These are phyloP conservation scores for Metschnikowia proteae DNA, from an alignment of 805 yeast genomes.

Conservation along the genomic window DNA sequence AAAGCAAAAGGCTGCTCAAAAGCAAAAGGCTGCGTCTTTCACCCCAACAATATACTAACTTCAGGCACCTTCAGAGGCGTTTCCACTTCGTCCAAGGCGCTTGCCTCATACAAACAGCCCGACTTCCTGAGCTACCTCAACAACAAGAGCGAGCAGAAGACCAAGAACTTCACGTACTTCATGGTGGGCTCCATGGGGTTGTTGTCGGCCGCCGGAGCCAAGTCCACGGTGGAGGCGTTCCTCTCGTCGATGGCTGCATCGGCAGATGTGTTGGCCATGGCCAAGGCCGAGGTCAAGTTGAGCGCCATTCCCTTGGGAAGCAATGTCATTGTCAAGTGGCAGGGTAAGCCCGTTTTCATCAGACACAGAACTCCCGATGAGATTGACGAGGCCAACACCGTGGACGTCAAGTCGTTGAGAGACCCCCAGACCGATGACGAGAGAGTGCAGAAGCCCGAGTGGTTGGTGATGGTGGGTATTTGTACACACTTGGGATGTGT, in stretches of 20 bases:
- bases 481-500: conserved; percentile 99
- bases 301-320: conserved; percentile 94
- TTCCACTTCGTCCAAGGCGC: conserved; percentile 49
- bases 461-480: conserved; percentile 99
- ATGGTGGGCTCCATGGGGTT: conserved; percentile 96
- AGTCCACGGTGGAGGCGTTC: conserved; percentile 92
- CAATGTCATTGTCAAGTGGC: conserved; percentile 98
- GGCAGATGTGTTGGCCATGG: conserved; percentile 98
- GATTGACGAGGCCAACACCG: conserved; percentile 88
- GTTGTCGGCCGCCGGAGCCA: conserved; percentile 89
- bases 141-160: conserved; percentile 62
- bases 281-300: conserved; percentile 96
- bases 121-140: conserved; percentile 80
- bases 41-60: conserved; percentile 17
- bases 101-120: conserved; percentile 86
- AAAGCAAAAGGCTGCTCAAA: too few species aligned
- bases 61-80: conserved; percentile 45
- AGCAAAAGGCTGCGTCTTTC: too few species aligned
- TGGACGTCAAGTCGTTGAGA: conserved; percentile 74
- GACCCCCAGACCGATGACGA: conserved; percentile 93
- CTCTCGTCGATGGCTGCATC: conserved; percentile 94
- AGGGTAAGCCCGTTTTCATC: conserved; percentile 99
- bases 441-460: conserved; percentile 94
- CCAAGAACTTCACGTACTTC: conserved; percentile 87
- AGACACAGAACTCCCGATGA: conserved; percentile 96